Evolutionary conservation across 1,284 basidiomycete genomes (phyloP), one percentile per base, ranked within the genome.

Genomic region (Pseudomicrostroma phylloplanum): DNA sequence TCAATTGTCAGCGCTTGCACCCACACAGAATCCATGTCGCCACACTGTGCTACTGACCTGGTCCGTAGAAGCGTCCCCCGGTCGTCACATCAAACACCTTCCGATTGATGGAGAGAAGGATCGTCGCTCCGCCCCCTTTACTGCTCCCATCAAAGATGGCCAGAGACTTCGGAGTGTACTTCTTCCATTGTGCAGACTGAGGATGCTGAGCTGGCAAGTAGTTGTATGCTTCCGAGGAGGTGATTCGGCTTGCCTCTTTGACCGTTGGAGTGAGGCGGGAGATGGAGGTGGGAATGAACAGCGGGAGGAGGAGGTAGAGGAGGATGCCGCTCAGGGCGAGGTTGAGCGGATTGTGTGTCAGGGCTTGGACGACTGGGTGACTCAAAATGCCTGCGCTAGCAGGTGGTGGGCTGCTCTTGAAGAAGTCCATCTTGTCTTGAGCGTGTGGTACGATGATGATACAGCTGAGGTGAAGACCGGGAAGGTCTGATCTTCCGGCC

Each of bases 51-150:
- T 4, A 62, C 86, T 76, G 69, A 92, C 91, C 87, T 19, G 92
- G 92, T 0, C 92, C 92, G 79, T 96, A 96, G 81, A 96, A 96
- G 76, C 86, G 89, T 71, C 86, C 84, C 39, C 92, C 92, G 13
- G 85, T 84, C 0, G 90, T 89, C 40, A 96, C 92, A 76, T 96
- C 92, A 78, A 93, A 96, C 60, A 96, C 92, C 13, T 84, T 88
- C 13, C 89, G 85, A 66, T 88, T 86, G 71, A 96, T 96, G 0
- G 91, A 89, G 4, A 96, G 84, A 67, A 94, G 79, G 60, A 96
- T 94, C 60, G 49, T 55, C 23, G 36, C 46, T 15, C 66, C 72
- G 13, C 26, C 51, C 21, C 13, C 25, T 13, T 17, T 54, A 15
- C 51, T 25, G 9, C 69, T 72, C 3, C 77, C 77, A 49, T 79